Percentiles rank a stretch among this genome's conserved stretches.
These are phyloP conservation scores for Cystobasidium onofrii DNA, from an alignment of 768 basidiomycete species.

Conservation along the genomic window DNA sequence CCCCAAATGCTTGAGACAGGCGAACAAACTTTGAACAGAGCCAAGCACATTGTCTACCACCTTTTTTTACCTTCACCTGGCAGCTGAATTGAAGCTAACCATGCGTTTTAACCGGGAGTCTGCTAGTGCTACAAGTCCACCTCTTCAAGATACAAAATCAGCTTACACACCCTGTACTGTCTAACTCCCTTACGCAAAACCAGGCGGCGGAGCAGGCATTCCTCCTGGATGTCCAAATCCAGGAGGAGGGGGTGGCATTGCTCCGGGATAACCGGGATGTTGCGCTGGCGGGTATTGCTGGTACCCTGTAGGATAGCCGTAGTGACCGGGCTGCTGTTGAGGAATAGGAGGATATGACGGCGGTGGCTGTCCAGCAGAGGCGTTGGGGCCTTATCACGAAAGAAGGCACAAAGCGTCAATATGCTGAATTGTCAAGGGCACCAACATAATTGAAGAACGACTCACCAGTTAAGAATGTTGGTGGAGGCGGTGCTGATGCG, in stretches of 20 bases:
- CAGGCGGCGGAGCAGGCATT: conserved; percentile 19
- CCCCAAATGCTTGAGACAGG: no score
- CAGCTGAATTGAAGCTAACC: no score
- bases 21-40: no score
- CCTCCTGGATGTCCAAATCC: conserved; percentile 3
- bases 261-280: neutral
- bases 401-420: no score
- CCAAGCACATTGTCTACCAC: no score
- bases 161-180: neutral
- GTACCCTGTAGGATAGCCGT: neutral
- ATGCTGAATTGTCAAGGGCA: no score
- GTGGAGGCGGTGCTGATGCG: neutral
- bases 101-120: no score
- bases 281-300: conserved; percentile 1
- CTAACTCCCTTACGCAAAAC: conserved; percentile 9
- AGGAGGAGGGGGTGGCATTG: conserved; percentile 14
- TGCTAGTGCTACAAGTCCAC: neutral
- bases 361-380: neutral
- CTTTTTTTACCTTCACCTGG: no score
- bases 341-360: neutral
- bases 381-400: conserved; percentile 12
- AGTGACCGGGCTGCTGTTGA: neutral
- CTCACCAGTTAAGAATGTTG: conserved; percentile 26
- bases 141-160: neutral
- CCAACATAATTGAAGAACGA: neutral